These are phyloP conservation scores for Crithidia bombi DNA, from an alignment of 208 protist genomes.

Conservation along the genomic window DNA sequence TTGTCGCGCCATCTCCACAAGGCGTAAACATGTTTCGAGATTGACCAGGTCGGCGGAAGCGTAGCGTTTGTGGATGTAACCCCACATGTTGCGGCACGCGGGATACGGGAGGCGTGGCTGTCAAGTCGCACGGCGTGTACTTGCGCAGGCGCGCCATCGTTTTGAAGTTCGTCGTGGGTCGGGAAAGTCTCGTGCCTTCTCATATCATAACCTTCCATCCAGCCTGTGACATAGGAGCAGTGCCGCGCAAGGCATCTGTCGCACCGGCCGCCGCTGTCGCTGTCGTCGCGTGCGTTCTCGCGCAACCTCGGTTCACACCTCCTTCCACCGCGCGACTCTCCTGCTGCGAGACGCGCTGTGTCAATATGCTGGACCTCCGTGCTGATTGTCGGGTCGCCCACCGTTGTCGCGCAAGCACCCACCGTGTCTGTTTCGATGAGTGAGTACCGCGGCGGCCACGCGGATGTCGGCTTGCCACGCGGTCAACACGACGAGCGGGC, in stretches of 20 bases:
- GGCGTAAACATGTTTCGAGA: conserved; percentile 30
- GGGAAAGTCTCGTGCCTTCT: conserved; percentile 12
- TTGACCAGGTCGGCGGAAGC: conserved; percentile 20
- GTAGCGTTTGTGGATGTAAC: conserved; percentile 31
- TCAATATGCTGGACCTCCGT: neutral
- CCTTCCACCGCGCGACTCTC: neutral
- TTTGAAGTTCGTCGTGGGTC: neutral
- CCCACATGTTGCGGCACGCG: conserved; percentile 28
- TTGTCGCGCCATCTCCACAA: too few species aligned
- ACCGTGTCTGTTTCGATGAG: neutral
- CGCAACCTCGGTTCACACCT: neutral
- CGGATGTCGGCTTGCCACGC: conserved; percentile 16
- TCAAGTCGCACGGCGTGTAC: conserved; percentile 23
- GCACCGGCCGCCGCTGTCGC: neutral
- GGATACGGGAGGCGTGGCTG: conserved; percentile 24
- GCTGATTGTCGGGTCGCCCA: neutral
- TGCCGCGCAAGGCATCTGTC: neutral
- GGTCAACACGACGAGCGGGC: conserved; percentile 12
- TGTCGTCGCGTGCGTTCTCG: too few species aligned
- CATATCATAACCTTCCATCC: conserved; percentile 2
- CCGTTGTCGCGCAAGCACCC: neutral
- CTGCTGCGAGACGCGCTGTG: neutral
- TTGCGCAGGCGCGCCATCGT: conserved; percentile 25
- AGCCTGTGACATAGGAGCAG: neutral
- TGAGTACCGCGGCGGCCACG: conserved; percentile 14